Conservation (phyloP, 495 filamentous ascomycete genomes). For the Mytilinidion resinicola region DNA sequence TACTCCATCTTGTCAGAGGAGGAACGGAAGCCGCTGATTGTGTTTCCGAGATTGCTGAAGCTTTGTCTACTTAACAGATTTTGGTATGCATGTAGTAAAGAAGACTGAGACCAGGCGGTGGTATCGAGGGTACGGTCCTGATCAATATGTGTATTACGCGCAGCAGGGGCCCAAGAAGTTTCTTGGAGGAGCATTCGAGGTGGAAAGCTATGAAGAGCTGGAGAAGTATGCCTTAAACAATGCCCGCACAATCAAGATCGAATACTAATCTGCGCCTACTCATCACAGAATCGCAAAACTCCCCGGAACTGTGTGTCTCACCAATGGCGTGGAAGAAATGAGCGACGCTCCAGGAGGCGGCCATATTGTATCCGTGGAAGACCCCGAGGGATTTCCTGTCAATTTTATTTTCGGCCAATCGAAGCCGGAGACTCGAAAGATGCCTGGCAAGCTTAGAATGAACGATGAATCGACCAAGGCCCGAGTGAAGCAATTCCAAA, state of each 20-base stretch:
- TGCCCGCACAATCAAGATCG: too few relatives aligned
- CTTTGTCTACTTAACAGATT: slow-evolving; percentile 20
- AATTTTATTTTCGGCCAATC: slow-evolving; percentile 53
- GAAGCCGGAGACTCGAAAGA: slow-evolving; percentile 35
- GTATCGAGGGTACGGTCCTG: slow-evolving; percentile 35
- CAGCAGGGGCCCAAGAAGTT: slow-evolving; percentile 36
- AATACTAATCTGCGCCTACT: too few relatives aligned
- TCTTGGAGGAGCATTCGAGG: slow-evolving; percentile 36
- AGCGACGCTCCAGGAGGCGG: slow-evolving; percentile 54
- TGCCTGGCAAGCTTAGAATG: slow-evolving; percentile 45
- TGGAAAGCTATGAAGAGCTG: slow-evolving; percentile 32
- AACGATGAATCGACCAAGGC: slow-evolving; percentile 42
- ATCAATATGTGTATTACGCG: slow-evolving; percentile 40
- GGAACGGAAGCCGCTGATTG: too few relatives aligned
- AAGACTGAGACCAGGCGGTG: slow-evolving; percentile 30
- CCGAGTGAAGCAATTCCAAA: slow-evolving; percentile 31
- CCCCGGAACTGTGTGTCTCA: slow-evolving; percentile 30
- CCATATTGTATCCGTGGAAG: slow-evolving; percentile 49
- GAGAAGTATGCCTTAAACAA: slow-evolving; percentile 25
- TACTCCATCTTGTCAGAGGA: neutral
- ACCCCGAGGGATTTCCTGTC: slow-evolving; percentile 54
- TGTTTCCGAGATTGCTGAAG: too few relatives aligned
- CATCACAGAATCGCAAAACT: neutral
- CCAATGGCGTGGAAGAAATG: slow-evolving; percentile 46
- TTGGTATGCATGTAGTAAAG: slow-evolving; percentile 37